phyloP scores from a whole-genome alignment of 1,284 basidiomycete genomes.

The Trichosporon faecale region DNA sequence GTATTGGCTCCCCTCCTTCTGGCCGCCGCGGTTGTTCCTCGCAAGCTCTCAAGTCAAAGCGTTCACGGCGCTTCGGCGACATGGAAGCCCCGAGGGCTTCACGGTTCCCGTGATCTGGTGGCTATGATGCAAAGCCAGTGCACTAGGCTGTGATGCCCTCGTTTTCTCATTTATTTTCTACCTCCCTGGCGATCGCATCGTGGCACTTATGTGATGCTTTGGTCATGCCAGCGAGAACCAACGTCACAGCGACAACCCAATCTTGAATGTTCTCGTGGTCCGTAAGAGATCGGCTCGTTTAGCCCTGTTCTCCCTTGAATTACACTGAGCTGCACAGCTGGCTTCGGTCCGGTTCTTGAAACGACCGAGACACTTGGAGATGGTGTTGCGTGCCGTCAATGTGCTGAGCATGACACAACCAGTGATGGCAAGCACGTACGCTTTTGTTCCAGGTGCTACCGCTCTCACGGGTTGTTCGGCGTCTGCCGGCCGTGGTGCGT shows the following conservation, averaged over 20 bases:
- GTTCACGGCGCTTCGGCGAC: background rate
- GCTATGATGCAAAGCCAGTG: background rate
- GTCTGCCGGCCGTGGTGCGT: background rate
- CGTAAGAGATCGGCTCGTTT: background rate
- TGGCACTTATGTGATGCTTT: background rate
- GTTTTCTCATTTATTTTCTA: background rate
- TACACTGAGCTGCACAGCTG: background rate
- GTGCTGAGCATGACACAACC: background rate
- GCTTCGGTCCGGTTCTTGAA: background rate
- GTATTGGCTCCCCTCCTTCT: background rate
- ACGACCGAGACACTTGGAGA: background rate
- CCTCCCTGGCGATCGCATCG: background rate
- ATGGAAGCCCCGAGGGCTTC: background rate
- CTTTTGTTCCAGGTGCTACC: background rate
- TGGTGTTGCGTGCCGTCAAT: background rate
- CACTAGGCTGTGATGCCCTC: background rate
- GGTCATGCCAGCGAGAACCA: background rate
- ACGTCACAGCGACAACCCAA: constrained; percentile 8
- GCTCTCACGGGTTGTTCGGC: background rate
- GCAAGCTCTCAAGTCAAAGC: background rate
- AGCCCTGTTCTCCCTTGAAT: background rate
- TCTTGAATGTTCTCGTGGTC: background rate
- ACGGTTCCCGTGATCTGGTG: background rate
- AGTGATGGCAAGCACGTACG: background rate
- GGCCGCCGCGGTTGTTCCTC: background rate